Base-by-base conservation (phyloP, 2,329 filamentous ascomycete genomes). In the Pseudocercospora macadamiae region DNA sequence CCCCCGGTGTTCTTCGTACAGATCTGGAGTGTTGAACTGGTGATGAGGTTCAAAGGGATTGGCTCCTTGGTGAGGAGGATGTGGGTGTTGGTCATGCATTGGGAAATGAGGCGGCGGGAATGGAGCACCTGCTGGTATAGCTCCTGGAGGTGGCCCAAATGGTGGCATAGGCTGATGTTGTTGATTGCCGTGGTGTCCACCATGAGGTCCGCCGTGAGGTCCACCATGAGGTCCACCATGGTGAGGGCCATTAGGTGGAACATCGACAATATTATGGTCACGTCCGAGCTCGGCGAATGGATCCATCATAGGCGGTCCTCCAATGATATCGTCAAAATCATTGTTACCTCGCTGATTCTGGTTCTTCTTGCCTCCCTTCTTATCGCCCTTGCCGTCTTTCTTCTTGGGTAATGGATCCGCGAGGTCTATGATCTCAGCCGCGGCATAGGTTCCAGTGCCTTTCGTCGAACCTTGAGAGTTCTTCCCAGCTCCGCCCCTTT, bases 11-110 rank as follows among this genome's bases (percentile, higher is more conserved):
- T 54, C n/a, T 10, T 25, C 32, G n/a, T 59, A 54, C 10, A 57
- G 55, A 52, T 52, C 37, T 10, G 51, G 39, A 5, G 56, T 54
- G n/a, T 54, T 26, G 21, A 59, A 39, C n/a, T 39, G 51, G 18
- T 26, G 44, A 21, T 54, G 49, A 7, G 56, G 56, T 28, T 59
- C 30, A 9, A 59, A 59, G 3, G 51, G 56, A 28, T 59, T 47
- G 9, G 32, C 19, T 9, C 30, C 18, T 49, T 36, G 42, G 10
- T 32, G n/a, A 21, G 45, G 55, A 34, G 36, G 47, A 21, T n/a
- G 51, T 45, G 23, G 51, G 6, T 18, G 42, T 8, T 49, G 44
- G 10, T 54, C 44, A 4, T 51, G 42, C 16, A n/a, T n/a, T n/a
- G 42, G 51, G 7, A 54, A 39, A 3, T 30, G n/a, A 18, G 30